Evolutionary conservation across 495 filamentous ascomycete genomes (phyloP).

Genomic region (Trichocladium uniseriatum): DNA sequence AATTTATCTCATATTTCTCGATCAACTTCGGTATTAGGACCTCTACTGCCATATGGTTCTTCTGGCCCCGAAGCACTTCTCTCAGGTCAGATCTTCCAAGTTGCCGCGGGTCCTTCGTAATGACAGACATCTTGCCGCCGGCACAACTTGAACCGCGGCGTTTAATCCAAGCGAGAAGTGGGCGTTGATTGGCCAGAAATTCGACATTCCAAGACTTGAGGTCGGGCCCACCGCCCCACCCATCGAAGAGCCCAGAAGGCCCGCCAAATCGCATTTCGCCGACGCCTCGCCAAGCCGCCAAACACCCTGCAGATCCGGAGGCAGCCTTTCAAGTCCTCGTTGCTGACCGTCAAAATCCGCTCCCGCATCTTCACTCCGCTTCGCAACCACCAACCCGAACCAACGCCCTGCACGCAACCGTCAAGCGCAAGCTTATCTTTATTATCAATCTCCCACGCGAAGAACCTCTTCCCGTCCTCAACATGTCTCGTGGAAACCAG

Average conservation of each 20-base stretch:
- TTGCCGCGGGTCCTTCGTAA: too few relatives aligned
- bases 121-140: too few relatives aligned
- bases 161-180: too few relatives aligned
- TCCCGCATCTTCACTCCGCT: not conserved
- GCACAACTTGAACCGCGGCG: not conserved
- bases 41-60: too few relatives aligned
- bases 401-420: not conserved
- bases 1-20: too few relatives aligned
- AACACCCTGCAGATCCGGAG: not conserved
- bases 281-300: slow-evolving; percentile 11
- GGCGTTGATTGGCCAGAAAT: too few relatives aligned
- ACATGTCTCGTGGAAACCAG: slow-evolving; percentile 90
- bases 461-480: not conserved
- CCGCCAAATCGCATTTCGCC: not conserved
- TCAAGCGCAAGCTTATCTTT: not conserved
- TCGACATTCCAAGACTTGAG: too few relatives aligned
- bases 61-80: too few relatives aligned
- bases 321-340: not conserved
- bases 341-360: slow-evolving; percentile 1
- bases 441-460: not conserved
- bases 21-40: too few relatives aligned
- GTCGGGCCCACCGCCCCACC: not conserved
- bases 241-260: slow-evolving; percentile 16
- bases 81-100: too few relatives aligned
- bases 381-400: not conserved